Conservation (phyloP, 768 basidiomycete species). For the Lactarius evosmus region DNA sequence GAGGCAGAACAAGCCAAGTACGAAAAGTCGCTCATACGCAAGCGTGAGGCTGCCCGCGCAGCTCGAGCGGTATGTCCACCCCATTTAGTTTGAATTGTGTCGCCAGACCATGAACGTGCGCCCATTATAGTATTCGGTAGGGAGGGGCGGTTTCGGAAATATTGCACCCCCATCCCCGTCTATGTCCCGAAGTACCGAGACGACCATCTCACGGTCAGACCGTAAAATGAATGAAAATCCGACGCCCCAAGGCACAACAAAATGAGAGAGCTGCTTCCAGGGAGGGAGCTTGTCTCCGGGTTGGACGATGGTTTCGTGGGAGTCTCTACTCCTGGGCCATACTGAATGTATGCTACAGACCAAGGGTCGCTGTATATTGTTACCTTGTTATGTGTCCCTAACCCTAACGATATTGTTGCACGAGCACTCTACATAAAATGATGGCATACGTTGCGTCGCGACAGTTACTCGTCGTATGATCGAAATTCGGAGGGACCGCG, state of each 20-base stretch:
- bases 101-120: not conserved
- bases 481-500: no score
- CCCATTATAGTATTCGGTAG: conserved; percentile 9
- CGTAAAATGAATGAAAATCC: not conserved
- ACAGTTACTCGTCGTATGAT: no score
- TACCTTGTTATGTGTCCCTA: no score
- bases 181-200: not conserved
- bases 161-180: not conserved
- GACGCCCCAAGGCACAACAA: not conserved
- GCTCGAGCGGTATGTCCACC: not conserved
- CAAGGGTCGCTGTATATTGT: no score
- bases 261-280: not conserved
- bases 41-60: not conserved
- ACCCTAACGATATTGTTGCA: no score
- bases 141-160: conserved; percentile 16
- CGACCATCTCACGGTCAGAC: not conserved
- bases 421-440: no score
- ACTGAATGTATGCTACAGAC: no score
- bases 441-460: no score
- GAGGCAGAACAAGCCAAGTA: not conserved
- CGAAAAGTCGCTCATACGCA: not conserved
- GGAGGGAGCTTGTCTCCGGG: not conserved
- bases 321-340: no score
- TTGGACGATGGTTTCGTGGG: no score
- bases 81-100: not conserved